Evolutionary conservation across 176 grass and related monocot genomes (phyloP), one percentile per base, ranked within the genome.

Genomic region (Microstegium vimineum): DNA sequence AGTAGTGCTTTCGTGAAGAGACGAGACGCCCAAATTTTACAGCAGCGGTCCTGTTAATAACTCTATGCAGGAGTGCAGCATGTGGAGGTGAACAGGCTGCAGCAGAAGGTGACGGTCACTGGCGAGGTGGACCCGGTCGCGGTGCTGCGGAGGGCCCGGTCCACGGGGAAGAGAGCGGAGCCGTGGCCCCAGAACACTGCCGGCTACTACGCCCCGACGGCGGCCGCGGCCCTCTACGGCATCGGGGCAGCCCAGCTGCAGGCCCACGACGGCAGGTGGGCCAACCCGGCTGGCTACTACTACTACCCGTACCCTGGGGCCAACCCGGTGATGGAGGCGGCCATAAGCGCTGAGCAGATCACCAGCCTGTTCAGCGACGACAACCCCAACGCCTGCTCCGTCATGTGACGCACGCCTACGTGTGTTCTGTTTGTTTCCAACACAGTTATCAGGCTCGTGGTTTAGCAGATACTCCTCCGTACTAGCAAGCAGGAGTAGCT

Each of bases 361-460:
- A 62, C 90, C 65, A 82, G 74, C 76, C 2, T 94, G 43, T 98
- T 98, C 86, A 98, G 86, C 79, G 95, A 98, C 76, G 95, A 94
- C 60, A 94, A 94, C 85, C 95, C 95, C 5, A 94, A 98, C 79
- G 92, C 95, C 72, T 98, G 95, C 92, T 90, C 88, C 3, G 6
- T 98, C 80, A 98, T 98, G 95, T 94, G 85, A 91, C n/a, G n/a
- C n/a, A n/a, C n/a, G n/a, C n/a, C n/a, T n/a, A n/a, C n/a, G n/a
- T n/a, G n/a, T n/a, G n/a, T n/a, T n/a, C n/a, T 10, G 32, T 51
- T 17, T 22, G 49, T 4, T 57, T 59, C 25, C 49, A 43, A 6
- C 1, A 8, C 15, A 16, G 14, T 30, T 35, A 15, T 28, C 4
- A 76, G 36, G 18, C 22, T 61, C 66, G 33, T 47, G 54, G 31